A percentile compares a stretch with the other conserved stretches of the same genome.
These are phyloP conservation scores for Termitomyces sp. DNA, from an alignment of 768 basidiomycete species.

Conservation along the genomic window DNA sequence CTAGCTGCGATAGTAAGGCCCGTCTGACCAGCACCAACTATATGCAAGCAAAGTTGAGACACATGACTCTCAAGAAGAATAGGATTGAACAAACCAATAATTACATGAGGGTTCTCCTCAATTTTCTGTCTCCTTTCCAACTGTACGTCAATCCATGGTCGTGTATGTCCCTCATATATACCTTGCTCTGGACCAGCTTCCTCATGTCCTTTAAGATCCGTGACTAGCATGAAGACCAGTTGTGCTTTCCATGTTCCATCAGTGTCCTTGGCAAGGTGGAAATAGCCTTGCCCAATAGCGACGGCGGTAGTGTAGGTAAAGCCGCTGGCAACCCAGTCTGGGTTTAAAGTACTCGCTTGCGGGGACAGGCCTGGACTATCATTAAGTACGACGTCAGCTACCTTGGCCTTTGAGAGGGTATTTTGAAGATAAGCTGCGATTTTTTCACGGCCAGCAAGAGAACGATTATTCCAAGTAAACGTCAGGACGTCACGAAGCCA, in stretches of 20 bases:
- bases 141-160: slow-evolving; percentile 29
- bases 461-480: slow-evolving; percentile 39
- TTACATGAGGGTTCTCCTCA: slow-evolving; percentile 31
- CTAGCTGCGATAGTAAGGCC: slow-evolving; percentile 59
- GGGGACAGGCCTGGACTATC: slow-evolving; percentile 17
- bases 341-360: slow-evolving; percentile 10
- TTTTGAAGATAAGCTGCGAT: slow-evolving; percentile 26
- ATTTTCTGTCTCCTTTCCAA: slow-evolving; percentile 27
- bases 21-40: slow-evolving; percentile 57
- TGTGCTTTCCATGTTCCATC: slow-evolving; percentile 28
- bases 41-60: slow-evolving; percentile 27
- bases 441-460: slow-evolving; percentile 27
- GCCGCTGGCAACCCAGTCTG: slow-evolving; percentile 25
- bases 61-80: slow-evolving; percentile 9
- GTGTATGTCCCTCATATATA: slow-evolving; percentile 29
- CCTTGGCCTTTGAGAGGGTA: slow-evolving; percentile 14
- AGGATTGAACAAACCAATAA: slow-evolving; percentile 27
- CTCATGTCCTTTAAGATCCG: slow-evolving; percentile 30
- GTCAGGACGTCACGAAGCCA: too few relatives aligned
- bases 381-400: slow-evolving; percentile 24
- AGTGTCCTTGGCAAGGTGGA: slow-evolving; percentile 22
- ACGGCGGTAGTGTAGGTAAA: slow-evolving; percentile 31
- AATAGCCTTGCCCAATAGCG: slow-evolving; percentile 27
- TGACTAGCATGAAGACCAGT: slow-evolving; percentile 25
- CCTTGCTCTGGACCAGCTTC: slow-evolving; percentile 24